Evolutionary conservation across 2,329 filamentous ascomycete genomes (phyloP), one percentile per base, ranked within the genome.

Genomic region (Botrytis hyacinthi): DNA sequence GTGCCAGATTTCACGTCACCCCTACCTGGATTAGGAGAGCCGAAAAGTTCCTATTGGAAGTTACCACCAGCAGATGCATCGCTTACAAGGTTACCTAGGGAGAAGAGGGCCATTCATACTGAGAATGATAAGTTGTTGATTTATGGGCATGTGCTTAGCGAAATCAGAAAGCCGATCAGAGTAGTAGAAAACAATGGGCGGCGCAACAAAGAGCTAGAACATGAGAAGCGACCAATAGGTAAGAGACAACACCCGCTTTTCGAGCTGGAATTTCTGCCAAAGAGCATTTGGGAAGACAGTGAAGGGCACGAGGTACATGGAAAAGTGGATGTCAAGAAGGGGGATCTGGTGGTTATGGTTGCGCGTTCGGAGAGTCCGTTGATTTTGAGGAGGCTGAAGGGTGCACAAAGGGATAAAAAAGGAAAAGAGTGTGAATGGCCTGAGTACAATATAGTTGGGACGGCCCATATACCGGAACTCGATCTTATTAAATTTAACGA

Each of bases 401-500:
- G 12, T n/a, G 22, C 9, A 48, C 22, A 26, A 22, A 48, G 46
- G 9, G 22, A 4, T 48, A 14, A 14, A n/a, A 3, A 26, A 26
- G 22, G 10, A 14, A 51, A n/a, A 51, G 48, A 51, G 26, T 14
- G 26, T n/a, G 48, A 51, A 14, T 14, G 48, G 26, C 48, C 48
- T 51, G 26, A 51, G 48, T 51, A 51, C 48, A 51, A 6, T 16
- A 14, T 51, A 14, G 48, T n/a, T n/a, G 48, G 48, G 48, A 51
- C 48, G 26, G 48, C 48, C 10, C 4, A 51, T n/a, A n/a, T 7
- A 51, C 26, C 26, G 26, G 48, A 51, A n/a, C 48, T 51, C 48
- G 10, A 51, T n/a, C 5, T 3, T 0, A 0, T 14, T 3, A 51
- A n/a, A 6, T 26, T 48, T 26, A 0, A 48, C 3, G 8, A 48